Conservation (phyloP, 2,329 filamentous ascomycete genomes). For the Fusarium proliferatum region DNA sequence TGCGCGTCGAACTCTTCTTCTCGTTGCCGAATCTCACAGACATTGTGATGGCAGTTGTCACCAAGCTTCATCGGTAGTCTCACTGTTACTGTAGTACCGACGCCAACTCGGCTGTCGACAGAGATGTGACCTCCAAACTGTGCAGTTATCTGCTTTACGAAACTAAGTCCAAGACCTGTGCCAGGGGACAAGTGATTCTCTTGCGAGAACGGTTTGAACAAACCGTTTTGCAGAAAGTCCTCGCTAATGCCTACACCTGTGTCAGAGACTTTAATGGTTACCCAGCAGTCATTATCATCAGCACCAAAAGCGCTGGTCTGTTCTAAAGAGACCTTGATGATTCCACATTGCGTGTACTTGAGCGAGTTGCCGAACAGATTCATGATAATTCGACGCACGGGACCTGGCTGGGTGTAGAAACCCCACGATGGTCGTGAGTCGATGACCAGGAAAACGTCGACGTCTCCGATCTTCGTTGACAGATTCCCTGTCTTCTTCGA, state of each 20-base stretch:
- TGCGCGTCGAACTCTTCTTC: constrained; percentile 47
- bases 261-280: constrained; percentile 65
- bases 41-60: not conserved
- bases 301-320: constrained; percentile 23
- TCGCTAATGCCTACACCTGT: constrained; percentile 74
- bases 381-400: constrained; percentile 66
- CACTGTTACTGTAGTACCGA: constrained; percentile 53
- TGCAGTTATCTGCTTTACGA: constrained; percentile 70
- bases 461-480: constrained; percentile 35
- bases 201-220: constrained; percentile 74
- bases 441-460: constrained; percentile 50
- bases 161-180: constrained; percentile 72
- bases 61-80: constrained; percentile 45
- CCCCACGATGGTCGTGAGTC: constrained; percentile 60
- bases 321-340: constrained; percentile 46
- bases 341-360: constrained; percentile 64
- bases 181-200: constrained; percentile 70
- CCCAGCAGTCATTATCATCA: constrained; percentile 12
- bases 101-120: constrained; percentile 59
- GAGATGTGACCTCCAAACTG: constrained; percentile 69
- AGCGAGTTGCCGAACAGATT: constrained; percentile 72
- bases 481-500: not conserved
- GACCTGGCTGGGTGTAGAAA: constrained; percentile 65
- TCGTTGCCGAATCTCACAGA: constrained; percentile 4
- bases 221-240: constrained; percentile 68